phyloP scores from a whole-genome alignment of 1,284 basidiomycete genomes.

The Dichomitus squalens region DNA sequence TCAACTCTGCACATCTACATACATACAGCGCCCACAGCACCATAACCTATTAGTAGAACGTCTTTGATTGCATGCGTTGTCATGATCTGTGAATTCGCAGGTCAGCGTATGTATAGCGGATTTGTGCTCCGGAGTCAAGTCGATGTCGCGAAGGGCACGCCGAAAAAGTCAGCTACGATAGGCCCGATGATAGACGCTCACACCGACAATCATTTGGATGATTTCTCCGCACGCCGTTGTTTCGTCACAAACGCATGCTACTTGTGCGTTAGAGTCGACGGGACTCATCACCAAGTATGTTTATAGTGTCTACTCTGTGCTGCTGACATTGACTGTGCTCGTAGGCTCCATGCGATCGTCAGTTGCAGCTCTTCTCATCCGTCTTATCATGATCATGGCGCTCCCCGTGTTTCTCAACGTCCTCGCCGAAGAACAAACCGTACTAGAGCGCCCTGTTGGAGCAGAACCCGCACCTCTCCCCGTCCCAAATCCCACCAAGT shows the following conservation, averaged over 20 bases:
- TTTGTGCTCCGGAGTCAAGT: neutral
- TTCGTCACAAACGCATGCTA: too few species aligned
- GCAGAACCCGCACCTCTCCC: slow-evolving; percentile 43
- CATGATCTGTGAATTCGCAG: neutral
- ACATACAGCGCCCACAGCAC: slow-evolving; percentile 63
- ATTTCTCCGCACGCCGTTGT: too few species aligned
- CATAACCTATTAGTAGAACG: slow-evolving; percentile 58
- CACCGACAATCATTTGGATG: too few species aligned
- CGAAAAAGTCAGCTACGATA: too few species aligned
- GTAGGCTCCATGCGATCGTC: neutral
- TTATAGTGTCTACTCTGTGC: too few species aligned
- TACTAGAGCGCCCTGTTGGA: slow-evolving; percentile 15
- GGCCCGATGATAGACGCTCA: too few species aligned
- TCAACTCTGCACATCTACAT: slow-evolving; percentile 21
- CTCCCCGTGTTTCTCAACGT: slow-evolving; percentile 28
- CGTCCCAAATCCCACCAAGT: slow-evolving; percentile 60
- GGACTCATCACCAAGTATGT: too few species aligned
- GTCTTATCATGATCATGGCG: slow-evolving; percentile 16
- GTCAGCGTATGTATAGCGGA: neutral
- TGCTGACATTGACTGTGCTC: neutral
- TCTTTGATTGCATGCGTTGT: slow-evolving; percentile 39
- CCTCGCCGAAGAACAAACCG: slow-evolving; percentile 24
- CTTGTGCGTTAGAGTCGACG: too few species aligned
- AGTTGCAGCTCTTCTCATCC: neutral
- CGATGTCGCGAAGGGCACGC: neutral